Evolutionary conservation across 805 yeast species (phyloP), one percentile per base, ranked within the genome.

Genomic region (Candida fluviatilis): DNA sequence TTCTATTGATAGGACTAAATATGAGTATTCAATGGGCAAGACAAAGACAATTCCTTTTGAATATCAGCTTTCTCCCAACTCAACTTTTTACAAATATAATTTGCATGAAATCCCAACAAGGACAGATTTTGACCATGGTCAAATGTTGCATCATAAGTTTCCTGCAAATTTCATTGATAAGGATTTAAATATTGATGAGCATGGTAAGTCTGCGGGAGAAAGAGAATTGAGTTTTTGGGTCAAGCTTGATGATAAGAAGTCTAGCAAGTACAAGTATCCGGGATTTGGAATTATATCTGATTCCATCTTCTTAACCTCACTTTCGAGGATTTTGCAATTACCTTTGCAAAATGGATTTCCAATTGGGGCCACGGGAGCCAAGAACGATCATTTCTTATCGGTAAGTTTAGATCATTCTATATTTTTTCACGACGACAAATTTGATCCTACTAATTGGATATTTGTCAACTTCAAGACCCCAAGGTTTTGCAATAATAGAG

Each of bases 371-470:
- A 52, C 46, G 23, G 62, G 61, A 4, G 62, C 60, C 3, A 43
- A 41, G 18, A 55, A 53, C 10, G 45, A 49, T 11, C 49, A 59
- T 40, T 61, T 57, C 38, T 61, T 63, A 31, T 51, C 58, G 12
- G 55, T 62, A 1, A 57, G 64, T 5, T 48, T 63, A 24, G 69
- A 63, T 44, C 69, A 63, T 39, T 49, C 60, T 4, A 49, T 63
- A 5, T 62, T 53, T 38, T 60, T 62, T 43, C 69, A 63, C 41
- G 67, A 63, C 37, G 64, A 57, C 36, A 52, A 48, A 18, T 61
- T 62, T 41, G 62, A 61, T 35, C 65, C 65, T 6, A 52, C 53
- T 11, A 45, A 57, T 5, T 63, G 69, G 69, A 39, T 51, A 10
- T 57, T 50, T 40, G 57, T 56, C 41, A 47, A 44, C n/a, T 60